phyloP scores from a whole-genome alignment of 164 flowering plant species.

The Vitis amurensis region DNA sequence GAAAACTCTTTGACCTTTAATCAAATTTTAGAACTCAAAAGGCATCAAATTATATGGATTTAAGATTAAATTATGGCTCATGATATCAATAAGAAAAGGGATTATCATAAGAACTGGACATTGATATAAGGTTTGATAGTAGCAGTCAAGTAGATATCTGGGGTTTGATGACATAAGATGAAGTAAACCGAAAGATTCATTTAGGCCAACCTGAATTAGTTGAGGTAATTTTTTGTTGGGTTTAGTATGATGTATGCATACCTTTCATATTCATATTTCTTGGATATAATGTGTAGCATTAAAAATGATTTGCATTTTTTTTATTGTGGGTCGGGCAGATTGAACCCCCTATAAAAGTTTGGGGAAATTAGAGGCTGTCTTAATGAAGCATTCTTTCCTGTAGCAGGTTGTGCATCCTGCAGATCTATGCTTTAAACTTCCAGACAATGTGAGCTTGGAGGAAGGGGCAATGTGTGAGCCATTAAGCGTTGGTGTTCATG shows the following conservation, averaged over 20 bases:
- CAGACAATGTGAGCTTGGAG: conserved; percentile 91
- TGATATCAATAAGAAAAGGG: not conserved
- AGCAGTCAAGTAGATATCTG: not conserved
- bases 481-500: conserved; percentile 92
- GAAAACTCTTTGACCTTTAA: too few species aligned
- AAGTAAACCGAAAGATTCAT: not conserved
- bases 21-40: too few species aligned
- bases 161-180: not conserved
- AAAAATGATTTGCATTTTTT: not conserved
- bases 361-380: not conserved
- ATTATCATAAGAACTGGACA: not conserved
- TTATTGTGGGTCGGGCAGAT: too few species aligned
- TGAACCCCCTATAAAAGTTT: not conserved
- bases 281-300: not conserved
- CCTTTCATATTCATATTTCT: not conserved
- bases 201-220: too few species aligned
- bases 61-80: not conserved
- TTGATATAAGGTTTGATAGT: not conserved
- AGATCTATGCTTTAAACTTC: conserved; percentile 84
- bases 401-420: conserved; percentile 89
- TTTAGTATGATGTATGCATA: too few species aligned
- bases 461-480: conserved; percentile 99
- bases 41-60: not conserved
- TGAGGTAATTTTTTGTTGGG: too few species aligned
- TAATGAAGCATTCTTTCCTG: not conserved